Percentiles rank a stretch among this genome's conserved stretches.
Evolutionary conservation across 495 filamentous ascomycete species (phyloP).

Genomic region (Ramalina intermedia): DNA sequence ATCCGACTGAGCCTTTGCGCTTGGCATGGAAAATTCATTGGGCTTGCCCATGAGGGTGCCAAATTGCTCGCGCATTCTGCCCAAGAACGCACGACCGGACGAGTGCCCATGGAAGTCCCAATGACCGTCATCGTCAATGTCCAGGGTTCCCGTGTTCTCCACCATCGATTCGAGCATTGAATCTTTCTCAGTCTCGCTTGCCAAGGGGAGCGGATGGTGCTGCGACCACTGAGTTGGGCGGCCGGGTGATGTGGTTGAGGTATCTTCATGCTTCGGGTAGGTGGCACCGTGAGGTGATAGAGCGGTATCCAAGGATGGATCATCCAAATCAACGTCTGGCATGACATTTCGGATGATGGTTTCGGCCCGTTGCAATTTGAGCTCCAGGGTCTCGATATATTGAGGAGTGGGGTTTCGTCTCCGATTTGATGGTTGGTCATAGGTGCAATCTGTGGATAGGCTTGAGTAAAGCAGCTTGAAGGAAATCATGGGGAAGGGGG

Average conservation of each 20-base stretch:
- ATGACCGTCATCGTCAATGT: constrained; percentile 79
- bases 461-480: not conserved
- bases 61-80: constrained; percentile 73
- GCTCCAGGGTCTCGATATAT: constrained; percentile 85
- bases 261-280: constrained; percentile 15
- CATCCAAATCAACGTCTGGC: constrained; percentile 72
- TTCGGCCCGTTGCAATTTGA: constrained; percentile 71
- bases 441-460: constrained; percentile 66
- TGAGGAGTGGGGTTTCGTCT: constrained; percentile 88
- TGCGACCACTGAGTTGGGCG: not conserved
- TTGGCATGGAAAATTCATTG: constrained; percentile 5
- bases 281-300: constrained; percentile 37
- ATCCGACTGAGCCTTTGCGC: constrained; percentile 24
- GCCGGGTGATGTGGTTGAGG: not conserved
- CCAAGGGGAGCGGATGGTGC: not conserved
- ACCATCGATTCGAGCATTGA: constrained; percentile 89
- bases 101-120: constrained; percentile 95
- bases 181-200: constrained; percentile 35
- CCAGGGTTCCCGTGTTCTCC: constrained; percentile 71
- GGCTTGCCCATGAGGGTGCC: constrained; percentile 44
- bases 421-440: constrained; percentile 93
- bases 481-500: not conserved
- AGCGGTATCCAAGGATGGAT: constrained; percentile 61
- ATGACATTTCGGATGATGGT: constrained; percentile 62
- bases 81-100: constrained; percentile 76